These are phyloP conservation scores for Baeospora myosura DNA, from an alignment of 1,284 basidiomycete species.

Conservation along the genomic window DNA sequence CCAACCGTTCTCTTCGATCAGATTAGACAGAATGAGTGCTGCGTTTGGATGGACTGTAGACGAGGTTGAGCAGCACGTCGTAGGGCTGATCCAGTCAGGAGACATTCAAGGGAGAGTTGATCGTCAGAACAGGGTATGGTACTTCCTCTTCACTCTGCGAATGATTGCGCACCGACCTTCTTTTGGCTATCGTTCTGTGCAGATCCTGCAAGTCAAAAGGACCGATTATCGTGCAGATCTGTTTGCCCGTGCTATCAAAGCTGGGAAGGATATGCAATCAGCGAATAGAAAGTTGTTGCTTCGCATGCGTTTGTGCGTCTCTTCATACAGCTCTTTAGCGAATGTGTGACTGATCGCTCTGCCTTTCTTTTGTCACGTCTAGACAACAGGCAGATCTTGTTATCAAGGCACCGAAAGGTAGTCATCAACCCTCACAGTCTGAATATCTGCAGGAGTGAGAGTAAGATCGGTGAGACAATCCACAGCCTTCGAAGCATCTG, in stretches of 20 bases:
- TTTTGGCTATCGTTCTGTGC: slow-evolving; percentile 1
- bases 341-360: slow-evolving; percentile 4
- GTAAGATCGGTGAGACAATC: no score
- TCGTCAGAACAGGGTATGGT: slow-evolving; percentile 68
- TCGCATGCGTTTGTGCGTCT: slow-evolving; percentile 65
- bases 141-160: slow-evolving; percentile 1
- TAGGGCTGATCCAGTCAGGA: slow-evolving; percentile 66
- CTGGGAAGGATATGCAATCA: slow-evolving; percentile 60
- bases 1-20: slow-evolving; percentile 66
- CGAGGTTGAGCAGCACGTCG: slow-evolving; percentile 63
- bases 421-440: slow-evolving; percentile 3
- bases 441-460: slow-evolving; percentile 1
- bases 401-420: slow-evolving; percentile 37
- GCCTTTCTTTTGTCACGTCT: slow-evolving; percentile 9
- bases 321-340: slow-evolving; percentile 1
- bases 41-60: slow-evolving; percentile 78
- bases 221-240: slow-evolving; percentile 68
- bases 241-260: slow-evolving; percentile 66
- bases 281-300: slow-evolving; percentile 70
- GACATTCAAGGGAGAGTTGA: slow-evolving; percentile 76
- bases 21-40: slow-evolving; percentile 68
- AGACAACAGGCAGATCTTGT: slow-evolving; percentile 67
- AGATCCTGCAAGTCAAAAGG: slow-evolving; percentile 71
- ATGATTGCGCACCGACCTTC: neutral
- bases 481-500: no score